Evolutionary conservation across 371 early-diverging fungal species (phyloP), one percentile per base, ranked within the genome.

Genomic region (Lichtheimia ramosa): DNA sequence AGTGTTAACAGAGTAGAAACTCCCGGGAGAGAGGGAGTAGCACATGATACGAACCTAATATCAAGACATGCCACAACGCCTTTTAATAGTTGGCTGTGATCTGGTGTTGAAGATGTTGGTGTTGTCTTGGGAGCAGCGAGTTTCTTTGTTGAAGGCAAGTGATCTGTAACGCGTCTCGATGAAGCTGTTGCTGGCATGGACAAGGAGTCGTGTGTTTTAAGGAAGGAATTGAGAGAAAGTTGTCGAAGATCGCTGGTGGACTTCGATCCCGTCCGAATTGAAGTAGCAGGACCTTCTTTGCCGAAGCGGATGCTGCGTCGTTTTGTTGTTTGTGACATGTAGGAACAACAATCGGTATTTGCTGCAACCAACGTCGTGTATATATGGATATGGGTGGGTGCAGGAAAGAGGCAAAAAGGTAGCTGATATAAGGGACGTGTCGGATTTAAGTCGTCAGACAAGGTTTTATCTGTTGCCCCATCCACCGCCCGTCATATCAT

Each of bases 61-160:
- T 78, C 78, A 21, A 78, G 27, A 56, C 69, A 78, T 14, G 78
- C 78, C 43, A 78, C 59, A 10, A 78, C 78, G 20, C 78, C 78
- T 23, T 67, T 63, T 8, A 78, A 53, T 18, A 70, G 63, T 52
- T 71, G 68, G 18, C 59, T 64, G 5, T 56, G 56, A 24, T 62
- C 56, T 12, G 52, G 15, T 46, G 46, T 21, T 46, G 46, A 16
- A 18, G 46, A 46, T 46, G 46, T 6, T 46, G 46, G n/a, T 46
- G n/a, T n/a, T 21, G 46, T 46, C 46, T 46, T 46, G 5, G 46
- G 46, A 14, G 21, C 0, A 34, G 34, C 34, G 10, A 34, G 6
- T 34, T 34, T 34, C 34, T 46, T 46, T 21, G 5, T 5, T 46
- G 46, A 8, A 18, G 46, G 18, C 21, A 10, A 46, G 16, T 46